These are phyloP conservation scores for Moesziomyces globuligerus DNA, from an alignment of 1,284 basidiomycete genomes.

Conservation along the genomic window DNA sequence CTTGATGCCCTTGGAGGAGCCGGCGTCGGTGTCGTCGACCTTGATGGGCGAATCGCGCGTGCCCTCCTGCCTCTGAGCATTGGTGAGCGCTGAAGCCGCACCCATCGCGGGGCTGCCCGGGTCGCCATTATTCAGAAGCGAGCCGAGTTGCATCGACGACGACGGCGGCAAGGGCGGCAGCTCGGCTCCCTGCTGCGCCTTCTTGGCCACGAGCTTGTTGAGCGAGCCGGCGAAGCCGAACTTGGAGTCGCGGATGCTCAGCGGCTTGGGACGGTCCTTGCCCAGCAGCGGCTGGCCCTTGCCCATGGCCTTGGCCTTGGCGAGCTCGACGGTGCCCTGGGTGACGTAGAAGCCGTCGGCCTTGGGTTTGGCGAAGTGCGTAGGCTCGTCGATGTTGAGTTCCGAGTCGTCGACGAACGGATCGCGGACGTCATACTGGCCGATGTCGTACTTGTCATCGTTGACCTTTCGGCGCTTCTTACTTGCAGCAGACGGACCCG, in stretches of 20 bases:
- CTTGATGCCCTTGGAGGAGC: constrained; percentile 68
- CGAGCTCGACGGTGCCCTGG: constrained; percentile 63
- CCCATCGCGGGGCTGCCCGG: constrained; percentile 21
- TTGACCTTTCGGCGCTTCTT: constrained; percentile 44
- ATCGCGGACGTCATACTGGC: constrained; percentile 84
- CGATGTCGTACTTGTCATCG: constrained; percentile 60
- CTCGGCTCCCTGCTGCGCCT: constrained; percentile 31
- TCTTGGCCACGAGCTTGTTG: constrained; percentile 56
- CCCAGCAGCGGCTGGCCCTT: constrained; percentile 18
- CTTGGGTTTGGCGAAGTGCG: constrained; percentile 89
- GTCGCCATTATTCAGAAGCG: constrained; percentile 42
- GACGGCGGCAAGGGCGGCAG: constrained; percentile 32
- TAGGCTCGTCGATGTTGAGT: constrained; percentile 86
- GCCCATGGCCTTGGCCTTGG: constrained; percentile 35
- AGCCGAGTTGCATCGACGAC: constrained; percentile 40
- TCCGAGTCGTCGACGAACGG: constrained; percentile 98
- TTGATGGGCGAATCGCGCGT: constrained; percentile 74
- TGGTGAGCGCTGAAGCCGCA: constrained; percentile 29
- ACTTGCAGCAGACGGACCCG: constrained; percentile 11
- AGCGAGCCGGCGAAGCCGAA: constrained; percentile 51
- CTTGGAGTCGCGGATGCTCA: constrained; percentile 48
- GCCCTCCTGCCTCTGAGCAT: constrained; percentile 68
- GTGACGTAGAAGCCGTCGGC: constrained; percentile 91
- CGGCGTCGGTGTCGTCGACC: constrained; percentile 69
- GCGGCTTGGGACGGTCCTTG: constrained; percentile 25